These are phyloP conservation scores for Thermochaetoides dissita DNA, from an alignment of 2,329 filamentous ascomycete genomes.

Conservation along the genomic window DNA sequence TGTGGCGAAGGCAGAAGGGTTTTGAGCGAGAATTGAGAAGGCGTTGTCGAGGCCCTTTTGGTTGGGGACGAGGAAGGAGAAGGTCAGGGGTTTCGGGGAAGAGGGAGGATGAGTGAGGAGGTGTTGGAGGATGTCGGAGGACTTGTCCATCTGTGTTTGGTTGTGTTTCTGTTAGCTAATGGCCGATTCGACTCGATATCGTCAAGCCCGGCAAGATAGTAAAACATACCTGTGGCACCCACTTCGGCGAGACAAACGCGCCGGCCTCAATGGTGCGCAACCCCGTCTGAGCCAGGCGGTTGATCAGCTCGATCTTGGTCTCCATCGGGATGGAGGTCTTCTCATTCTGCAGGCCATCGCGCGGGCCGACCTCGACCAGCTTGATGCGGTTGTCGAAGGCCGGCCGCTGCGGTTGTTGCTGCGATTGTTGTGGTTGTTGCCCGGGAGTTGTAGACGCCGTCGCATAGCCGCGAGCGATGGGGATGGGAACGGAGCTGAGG, in stretches of 20 bases:
- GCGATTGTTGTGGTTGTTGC: neutral
- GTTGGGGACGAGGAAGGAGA: conserved; percentile 73
- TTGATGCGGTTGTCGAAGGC: conserved; percentile 32
- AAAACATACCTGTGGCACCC: conserved; percentile 57
- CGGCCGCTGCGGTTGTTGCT: conserved; percentile 3
- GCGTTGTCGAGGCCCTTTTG: conserved; percentile 56
- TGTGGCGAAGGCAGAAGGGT: conserved; percentile 36
- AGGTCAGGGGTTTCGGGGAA: conserved; percentile 46
- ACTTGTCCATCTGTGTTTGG: conserved; percentile 24
- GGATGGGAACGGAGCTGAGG: neutral
- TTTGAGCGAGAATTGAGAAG: conserved; percentile 33
- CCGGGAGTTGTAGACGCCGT: conserved; percentile 8
- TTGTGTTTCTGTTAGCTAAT: neutral
- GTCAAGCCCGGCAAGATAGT: neutral
- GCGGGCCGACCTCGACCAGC: conserved; percentile 72
- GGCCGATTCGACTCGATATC: too few species aligned
- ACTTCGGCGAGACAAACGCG: conserved; percentile 72
- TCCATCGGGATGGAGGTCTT: conserved; percentile 53
- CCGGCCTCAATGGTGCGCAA: conserved; percentile 65
- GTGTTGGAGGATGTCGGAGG: conserved; percentile 57
- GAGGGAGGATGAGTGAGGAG: conserved; percentile 44
- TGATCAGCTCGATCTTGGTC: conserved; percentile 66
- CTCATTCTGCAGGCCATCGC: conserved; percentile 82
- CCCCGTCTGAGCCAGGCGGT: conserved; percentile 53
- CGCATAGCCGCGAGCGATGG: conserved; percentile 2